Evolutionary conservation across 805 yeast genomes (phyloP).

Genomic region (Wickerhamiella hasegawae): DNA sequence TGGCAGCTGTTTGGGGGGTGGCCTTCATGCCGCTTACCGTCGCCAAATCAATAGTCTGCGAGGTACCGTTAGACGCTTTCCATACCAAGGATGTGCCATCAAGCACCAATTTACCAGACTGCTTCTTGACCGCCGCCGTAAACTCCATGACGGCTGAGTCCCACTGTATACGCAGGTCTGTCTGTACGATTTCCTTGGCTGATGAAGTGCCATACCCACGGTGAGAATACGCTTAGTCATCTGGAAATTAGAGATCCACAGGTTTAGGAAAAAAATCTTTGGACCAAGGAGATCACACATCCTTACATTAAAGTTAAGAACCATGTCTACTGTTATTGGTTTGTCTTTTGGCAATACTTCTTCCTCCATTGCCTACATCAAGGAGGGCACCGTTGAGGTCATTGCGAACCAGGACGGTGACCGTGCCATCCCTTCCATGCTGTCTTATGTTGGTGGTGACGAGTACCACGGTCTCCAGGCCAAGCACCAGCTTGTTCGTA

Average conservation of each 20-base stretch:
- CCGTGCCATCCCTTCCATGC: conserved; percentile 84
- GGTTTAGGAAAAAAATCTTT: too few species aligned
- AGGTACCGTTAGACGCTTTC: conserved; percentile 6
- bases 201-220: too few species aligned
- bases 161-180: too few species aligned
- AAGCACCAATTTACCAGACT: conserved; percentile 10
- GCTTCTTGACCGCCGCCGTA: conserved; percentile 10
- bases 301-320: too few species aligned
- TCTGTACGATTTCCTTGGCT: too few species aligned
- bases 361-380: conserved; percentile 70
- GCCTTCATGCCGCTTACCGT: conserved; percentile 19
- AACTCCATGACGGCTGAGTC: too few species aligned
- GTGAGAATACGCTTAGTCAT: too few species aligned
- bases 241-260: too few species aligned
- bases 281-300: too few species aligned
- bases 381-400: conserved; percentile 87
- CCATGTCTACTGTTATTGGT: conserved; percentile 43
- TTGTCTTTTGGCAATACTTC: conserved; percentile 93
- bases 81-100: conserved; percentile 7
- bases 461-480: conserved; percentile 98
- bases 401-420: conserved; percentile 99
- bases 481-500: conserved; percentile 77
- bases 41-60: conserved; percentile 5
- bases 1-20: conserved; percentile 21
- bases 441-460: conserved; percentile 83